Evolutionary conservation across 805 yeast genomes (phyloP), one percentile per base, ranked within the genome.

Genomic region (Candida multigemmis): DNA sequence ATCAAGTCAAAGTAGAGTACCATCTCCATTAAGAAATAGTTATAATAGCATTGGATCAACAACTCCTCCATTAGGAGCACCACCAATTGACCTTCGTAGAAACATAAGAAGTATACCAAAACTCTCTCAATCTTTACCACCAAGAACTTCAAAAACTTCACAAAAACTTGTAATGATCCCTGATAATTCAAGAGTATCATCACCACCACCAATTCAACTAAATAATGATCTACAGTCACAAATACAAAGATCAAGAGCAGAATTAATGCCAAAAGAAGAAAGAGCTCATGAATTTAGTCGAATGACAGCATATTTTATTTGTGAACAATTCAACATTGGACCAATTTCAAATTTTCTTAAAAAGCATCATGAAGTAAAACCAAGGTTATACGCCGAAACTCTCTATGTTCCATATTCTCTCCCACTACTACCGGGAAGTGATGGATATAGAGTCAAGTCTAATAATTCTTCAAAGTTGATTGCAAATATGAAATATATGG

Each of bases 351-450:
- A 66, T 23, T 89, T 84, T 40, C 55, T 91, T 16, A 59, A 68
- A 21, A 59, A 68, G 6, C 64, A 76, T 23, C 98, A 89, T 52
- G 77, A 78, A 41, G 94, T 87, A 1, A 71, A 82, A 5, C 94
- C 96, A 1, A 61, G 96, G 35, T 48, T 81, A 16, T 89, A 89
- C 42, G 96, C 89, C 52, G 96, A 89, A 41, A 94, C 85, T n/a
- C 55, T 91, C 14, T 89, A 87, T 44, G 89, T 82, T 6, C 94
- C 94, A 1, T 89, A 87, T 44, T 70, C 85, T 16, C 59, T 89
- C 21, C 98, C 97, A 0, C 60, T 87, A 15, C 57, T 85, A 3
- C 93, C 95, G 0, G 96, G 96, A 3, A 70, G 66, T 14, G 79
- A 77, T 38, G 86, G 93, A 0, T 79, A 68, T 40, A 59, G 94